Evolutionary conservation across 1,284 basidiomycete species (phyloP).

Genomic region (Papiliotrema nemorosa): DNA sequence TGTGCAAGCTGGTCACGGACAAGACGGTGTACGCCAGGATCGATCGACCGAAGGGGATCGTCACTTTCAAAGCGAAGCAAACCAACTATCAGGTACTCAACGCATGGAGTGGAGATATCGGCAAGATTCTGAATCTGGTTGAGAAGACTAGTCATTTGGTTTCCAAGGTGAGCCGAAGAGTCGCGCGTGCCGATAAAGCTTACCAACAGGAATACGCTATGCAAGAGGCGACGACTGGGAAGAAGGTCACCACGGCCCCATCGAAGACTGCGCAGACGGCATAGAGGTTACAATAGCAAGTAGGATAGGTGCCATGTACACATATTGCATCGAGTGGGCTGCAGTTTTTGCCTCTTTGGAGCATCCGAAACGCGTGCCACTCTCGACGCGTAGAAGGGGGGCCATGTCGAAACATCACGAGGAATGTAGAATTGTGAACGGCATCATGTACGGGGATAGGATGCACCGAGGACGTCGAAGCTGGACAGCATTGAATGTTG

Average conservation of each 20-base stretch:
- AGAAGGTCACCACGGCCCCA: conserved; percentile 29
- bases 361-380: too few relatives aligned
- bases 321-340: too few relatives aligned
- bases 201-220: conserved; percentile 42
- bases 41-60: conserved; percentile 84
- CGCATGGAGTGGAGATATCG: conserved; percentile 94
- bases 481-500: too few relatives aligned
- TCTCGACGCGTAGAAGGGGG: too few relatives aligned
- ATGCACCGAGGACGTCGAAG: too few relatives aligned
- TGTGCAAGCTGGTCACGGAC: conserved; percentile 84
- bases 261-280: too few relatives aligned
- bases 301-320: too few relatives aligned
- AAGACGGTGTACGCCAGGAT: conserved; percentile 91
- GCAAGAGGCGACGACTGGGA: conserved; percentile 44
- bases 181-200: not conserved
- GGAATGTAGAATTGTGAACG: too few relatives aligned
- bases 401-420: too few relatives aligned
- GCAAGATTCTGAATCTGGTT: conserved; percentile 61
- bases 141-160: conserved; percentile 56
- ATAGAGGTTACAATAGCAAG: too few relatives aligned
- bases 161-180: conserved; percentile 45
- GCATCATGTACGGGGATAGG: too few relatives aligned
- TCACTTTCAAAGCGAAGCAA: conserved; percentile 77
- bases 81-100: conserved; percentile 86
- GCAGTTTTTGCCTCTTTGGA: too few relatives aligned